Evolutionary conservation across 805 yeast genomes (phyloP).

Genomic region (Ogataea naganishii): DNA sequence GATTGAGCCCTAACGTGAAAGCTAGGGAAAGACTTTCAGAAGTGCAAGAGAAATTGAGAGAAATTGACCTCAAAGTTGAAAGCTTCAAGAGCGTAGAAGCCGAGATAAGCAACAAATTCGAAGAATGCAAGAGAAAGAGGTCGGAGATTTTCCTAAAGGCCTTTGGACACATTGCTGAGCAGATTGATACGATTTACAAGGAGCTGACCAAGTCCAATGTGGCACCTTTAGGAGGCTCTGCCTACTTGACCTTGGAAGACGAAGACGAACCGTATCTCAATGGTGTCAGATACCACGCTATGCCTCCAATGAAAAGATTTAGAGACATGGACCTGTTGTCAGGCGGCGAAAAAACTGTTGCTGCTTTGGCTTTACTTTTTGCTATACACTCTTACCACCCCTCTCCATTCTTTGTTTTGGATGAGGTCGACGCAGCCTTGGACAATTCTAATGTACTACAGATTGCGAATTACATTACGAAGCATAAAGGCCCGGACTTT

Average conservation of each 20-base stretch:
- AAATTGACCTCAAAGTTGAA: conserved; percentile 57
- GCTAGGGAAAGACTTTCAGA: conserved; percentile 71
- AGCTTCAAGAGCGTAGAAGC: conserved; percentile 54
- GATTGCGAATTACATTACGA: conserved; percentile 78
- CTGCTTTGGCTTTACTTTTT: conserved; percentile 87
- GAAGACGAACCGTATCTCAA: conserved; percentile 82
- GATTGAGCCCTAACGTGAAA: conserved; percentile 70
- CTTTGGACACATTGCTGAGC: conserved; percentile 63
- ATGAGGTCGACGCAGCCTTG: conserved; percentile 97
- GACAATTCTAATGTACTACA: conserved; percentile 82
- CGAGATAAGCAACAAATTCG: conserved; percentile 44
- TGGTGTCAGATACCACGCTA: conserved; percentile 86
- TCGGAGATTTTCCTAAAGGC: conserved; percentile 60
- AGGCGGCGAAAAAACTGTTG: conserved; percentile 96
- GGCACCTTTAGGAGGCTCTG: conserved; percentile 87
- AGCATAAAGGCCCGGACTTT: conserved; percentile 65
- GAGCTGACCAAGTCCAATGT: conserved; percentile 70
- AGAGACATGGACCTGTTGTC: conserved; percentile 87
- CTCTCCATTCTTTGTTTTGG: conserved; percentile 91
- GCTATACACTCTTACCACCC: conserved; percentile 88
- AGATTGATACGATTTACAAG: conserved; percentile 71
- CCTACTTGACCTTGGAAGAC: conserved; percentile 77
- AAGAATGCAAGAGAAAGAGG: conserved; percentile 50
- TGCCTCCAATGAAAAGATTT: conserved; percentile 93
- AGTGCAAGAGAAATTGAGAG: conserved; percentile 50